Base-by-base conservation (phyloP, 2,329 filamentous ascomycete species). In the Penicillium rolfsii region DNA sequence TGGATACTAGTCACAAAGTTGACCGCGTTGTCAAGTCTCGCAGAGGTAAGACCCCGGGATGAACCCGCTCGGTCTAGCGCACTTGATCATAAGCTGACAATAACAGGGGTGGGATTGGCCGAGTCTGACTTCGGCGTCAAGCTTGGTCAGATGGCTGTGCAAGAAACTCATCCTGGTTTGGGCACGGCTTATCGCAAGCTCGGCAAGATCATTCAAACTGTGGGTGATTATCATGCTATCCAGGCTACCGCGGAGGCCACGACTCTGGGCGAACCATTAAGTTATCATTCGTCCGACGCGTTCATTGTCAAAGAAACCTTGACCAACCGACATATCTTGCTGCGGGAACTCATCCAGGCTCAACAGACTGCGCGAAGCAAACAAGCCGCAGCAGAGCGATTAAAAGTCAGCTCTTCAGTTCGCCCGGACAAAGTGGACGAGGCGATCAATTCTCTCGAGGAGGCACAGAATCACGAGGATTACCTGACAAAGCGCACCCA, bases 231-330 rank as follows among this genome's bases (percentile, higher is more conserved):
- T 72, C 95, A 98, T 77, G 93, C 95, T 16, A 94, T 94, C 1
- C 95, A 99, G 80, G 95, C 93, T 43, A 99, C 95, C 2, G 93
- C 93, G 16, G 94, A 99, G 81, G 95, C 95, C 8, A 96, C 94
- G 8, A 97, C 94, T 1, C 85, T 99, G 54, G 93, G 92, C 49
- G 95, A 99, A 70, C 91, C 95, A 11, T 87, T 99, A 64, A 91
- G 93, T 71, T 97, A 98, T 74, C 93, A 98, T 79, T 97, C 93
- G 48, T 89, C 91, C 59, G 95, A 99, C 76, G 91, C 95, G 48
- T 96, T 97, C 74, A 96, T 98, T 70, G 95, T 98, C 67, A 99
- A 99, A 78, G 95, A 99, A 75, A 97, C 93, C 11, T 85, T 99
- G 64, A 99, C 95, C 4, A 99, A 99, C 80, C 91, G 95, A 12